These are phyloP conservation scores for Marasmius fiardii DNA, from an alignment of 1,284 basidiomycete genomes.

Conservation along the genomic window DNA sequence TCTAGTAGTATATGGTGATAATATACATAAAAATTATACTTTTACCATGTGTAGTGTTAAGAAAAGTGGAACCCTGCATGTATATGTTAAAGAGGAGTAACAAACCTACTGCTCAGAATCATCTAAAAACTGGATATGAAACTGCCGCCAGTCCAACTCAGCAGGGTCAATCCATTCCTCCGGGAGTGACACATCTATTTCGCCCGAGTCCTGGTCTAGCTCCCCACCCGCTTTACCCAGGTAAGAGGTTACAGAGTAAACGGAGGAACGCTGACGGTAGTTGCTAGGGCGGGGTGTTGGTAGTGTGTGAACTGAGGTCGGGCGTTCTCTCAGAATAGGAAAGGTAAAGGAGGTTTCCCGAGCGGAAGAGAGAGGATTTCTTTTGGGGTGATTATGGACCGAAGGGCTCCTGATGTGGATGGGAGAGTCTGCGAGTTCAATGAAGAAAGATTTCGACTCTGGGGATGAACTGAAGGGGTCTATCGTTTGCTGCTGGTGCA, in stretches of 20 bases:
- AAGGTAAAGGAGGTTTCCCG: slow-evolving; percentile 25
- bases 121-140: slow-evolving; percentile 34
- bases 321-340: slow-evolving; percentile 26
- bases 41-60: not conserved
- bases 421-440: slow-evolving; percentile 27
- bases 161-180: slow-evolving; percentile 30
- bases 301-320: slow-evolving; percentile 31
- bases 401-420: slow-evolving; percentile 8
- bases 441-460: slow-evolving; percentile 38
- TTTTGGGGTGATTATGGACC: slow-evolving; percentile 18
- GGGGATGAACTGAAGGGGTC: slow-evolving; percentile 38
- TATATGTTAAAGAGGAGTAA: not conserved
- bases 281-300: slow-evolving; percentile 21
- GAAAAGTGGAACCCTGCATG: not conserved
- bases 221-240: slow-evolving; percentile 26
- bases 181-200: slow-evolving; percentile 24
- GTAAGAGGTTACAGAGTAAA: slow-evolving; percentile 22
- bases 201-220: slow-evolving; percentile 24
- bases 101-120: slow-evolving; percentile 5
- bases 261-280: slow-evolving; percentile 27
- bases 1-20: no score
- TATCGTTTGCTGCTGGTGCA: slow-evolving; percentile 13
- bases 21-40: not conserved
- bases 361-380: slow-evolving; percentile 37
- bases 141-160: slow-evolving; percentile 42